phyloP scores from a whole-genome alignment of 768 basidiomycete species.

The Podaxis carcinomalis region DNA sequence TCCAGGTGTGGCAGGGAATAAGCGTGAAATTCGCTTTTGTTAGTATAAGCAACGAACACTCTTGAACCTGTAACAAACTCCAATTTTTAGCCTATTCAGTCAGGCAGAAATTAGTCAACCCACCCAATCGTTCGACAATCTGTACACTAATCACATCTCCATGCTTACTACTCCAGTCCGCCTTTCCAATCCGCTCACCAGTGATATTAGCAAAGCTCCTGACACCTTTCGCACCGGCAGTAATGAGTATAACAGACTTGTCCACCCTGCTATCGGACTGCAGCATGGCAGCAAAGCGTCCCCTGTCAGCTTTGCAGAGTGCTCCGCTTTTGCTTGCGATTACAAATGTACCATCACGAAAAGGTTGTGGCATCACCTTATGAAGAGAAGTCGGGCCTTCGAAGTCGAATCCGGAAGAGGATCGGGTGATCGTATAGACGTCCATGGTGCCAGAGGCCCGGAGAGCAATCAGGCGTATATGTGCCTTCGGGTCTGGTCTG shows the following conservation, averaged over 20 bases:
- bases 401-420: constrained; percentile 32
- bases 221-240: constrained; percentile 55
- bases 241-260: constrained; percentile 36
- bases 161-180: constrained; percentile 54
- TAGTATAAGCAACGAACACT: constrained; percentile 55
- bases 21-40: constrained; percentile 40
- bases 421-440: constrained; percentile 48
- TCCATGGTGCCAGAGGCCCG: constrained; percentile 55
- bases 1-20: constrained; percentile 68
- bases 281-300: constrained; percentile 34
- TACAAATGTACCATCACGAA: constrained; percentile 48
- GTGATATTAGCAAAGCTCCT: constrained; percentile 52
- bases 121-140: constrained; percentile 62
- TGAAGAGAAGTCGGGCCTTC: constrained; percentile 25
- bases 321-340: constrained; percentile 51
- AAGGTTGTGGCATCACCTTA: constrained; percentile 40
- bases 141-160: constrained; percentile 48
- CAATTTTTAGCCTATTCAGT: constrained; percentile 2
- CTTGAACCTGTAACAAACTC: constrained; percentile 34
- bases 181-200: constrained; percentile 63
- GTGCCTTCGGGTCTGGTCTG: constrained; percentile 36
- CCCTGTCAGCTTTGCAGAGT: constrained; percentile 37
- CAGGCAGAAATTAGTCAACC: neutral
- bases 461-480: constrained; percentile 59
- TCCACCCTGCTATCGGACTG: constrained; percentile 15